Evolutionary conservation across 2,329 filamentous ascomycete species (phyloP).

Genomic region (Phoma sp.): DNA sequence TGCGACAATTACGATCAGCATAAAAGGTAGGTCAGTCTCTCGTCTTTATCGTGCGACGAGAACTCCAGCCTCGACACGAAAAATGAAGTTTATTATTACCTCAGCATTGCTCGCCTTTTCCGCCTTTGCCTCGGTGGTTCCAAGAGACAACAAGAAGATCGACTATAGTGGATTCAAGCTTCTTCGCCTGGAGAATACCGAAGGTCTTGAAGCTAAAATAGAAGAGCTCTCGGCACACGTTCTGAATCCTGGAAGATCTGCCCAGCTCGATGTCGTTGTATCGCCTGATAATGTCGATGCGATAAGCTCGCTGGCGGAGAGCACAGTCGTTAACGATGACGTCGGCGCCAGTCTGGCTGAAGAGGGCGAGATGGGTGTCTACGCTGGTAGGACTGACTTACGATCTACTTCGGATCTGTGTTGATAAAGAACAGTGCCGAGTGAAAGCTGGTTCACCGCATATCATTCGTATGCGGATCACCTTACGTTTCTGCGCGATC

Average conservation of each 20-base stretch:
- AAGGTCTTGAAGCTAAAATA: constrained; percentile 36
- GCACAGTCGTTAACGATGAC: constrained; percentile 42
- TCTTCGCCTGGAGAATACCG: constrained; percentile 36
- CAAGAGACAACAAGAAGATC: constrained; percentile 37
- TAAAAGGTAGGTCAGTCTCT: constrained; percentile 19
- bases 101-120: constrained; percentile 34
- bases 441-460: constrained; percentile 45
- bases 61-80: constrained; percentile 12
- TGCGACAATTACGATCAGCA: constrained; percentile 5
- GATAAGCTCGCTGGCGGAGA: constrained; percentile 35
- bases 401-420: background rate
- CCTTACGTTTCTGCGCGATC: constrained; percentile 40
- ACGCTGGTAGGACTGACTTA: constrained; percentile 31
- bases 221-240: constrained; percentile 42
- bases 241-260: constrained; percentile 39
- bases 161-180: constrained; percentile 48
- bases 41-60: background rate
- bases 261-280: constrained; percentile 44
- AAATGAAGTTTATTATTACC: constrained; percentile 41
- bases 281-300: constrained; percentile 42
- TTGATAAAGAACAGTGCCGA: constrained; percentile 32
- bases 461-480: constrained; percentile 47
- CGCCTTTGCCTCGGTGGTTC: constrained; percentile 34
- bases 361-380: constrained; percentile 37
- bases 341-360: constrained; percentile 42